A percentile compares a stretch with the other conserved stretches of the same genome.
phyloP scores from a whole-genome alignment of 371 early-diverging fungal species.

The Mortierella sp. region DNA sequence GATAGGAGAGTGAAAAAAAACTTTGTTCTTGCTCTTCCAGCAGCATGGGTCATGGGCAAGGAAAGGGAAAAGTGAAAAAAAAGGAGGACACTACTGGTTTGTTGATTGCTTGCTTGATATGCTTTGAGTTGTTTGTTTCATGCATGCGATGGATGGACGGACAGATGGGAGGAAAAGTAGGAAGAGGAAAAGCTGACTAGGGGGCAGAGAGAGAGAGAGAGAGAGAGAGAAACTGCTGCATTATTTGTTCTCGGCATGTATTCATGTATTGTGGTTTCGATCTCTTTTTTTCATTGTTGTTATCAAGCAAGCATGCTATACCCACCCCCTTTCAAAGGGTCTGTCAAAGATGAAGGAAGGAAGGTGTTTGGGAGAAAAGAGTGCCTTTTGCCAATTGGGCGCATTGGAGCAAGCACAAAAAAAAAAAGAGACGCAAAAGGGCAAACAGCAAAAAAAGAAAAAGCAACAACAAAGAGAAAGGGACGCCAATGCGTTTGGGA shows the following conservation, averaged over 20 bases:
- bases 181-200: too few relatives aligned
- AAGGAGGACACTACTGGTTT: background rate
- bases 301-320: too few relatives aligned
- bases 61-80: background rate
- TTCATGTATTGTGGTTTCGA: constrained; percentile 1
- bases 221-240: background rate
- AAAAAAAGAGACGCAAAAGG: background rate
- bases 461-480: background rate
- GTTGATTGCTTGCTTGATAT: constrained; percentile 1
- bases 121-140: background rate
- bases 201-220: too few relatives aligned
- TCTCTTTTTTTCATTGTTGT: background rate
- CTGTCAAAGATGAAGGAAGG: background rate
- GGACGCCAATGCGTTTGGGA: constrained; percentile 5
- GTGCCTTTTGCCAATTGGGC: background rate
- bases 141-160: constrained; percentile 1
- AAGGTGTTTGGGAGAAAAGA: background rate
- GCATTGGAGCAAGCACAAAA: background rate
- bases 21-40: background rate
- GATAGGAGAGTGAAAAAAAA: background rate
- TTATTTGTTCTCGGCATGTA: background rate
- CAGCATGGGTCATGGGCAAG: background rate
- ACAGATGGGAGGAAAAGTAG: background rate
- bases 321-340: background rate
- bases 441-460: background rate